Evolutionary conservation across 768 basidiomycete species (phyloP), one percentile per base, ranked within the genome.

Genomic region (Trichaptum fuscoviolaceum): DNA sequence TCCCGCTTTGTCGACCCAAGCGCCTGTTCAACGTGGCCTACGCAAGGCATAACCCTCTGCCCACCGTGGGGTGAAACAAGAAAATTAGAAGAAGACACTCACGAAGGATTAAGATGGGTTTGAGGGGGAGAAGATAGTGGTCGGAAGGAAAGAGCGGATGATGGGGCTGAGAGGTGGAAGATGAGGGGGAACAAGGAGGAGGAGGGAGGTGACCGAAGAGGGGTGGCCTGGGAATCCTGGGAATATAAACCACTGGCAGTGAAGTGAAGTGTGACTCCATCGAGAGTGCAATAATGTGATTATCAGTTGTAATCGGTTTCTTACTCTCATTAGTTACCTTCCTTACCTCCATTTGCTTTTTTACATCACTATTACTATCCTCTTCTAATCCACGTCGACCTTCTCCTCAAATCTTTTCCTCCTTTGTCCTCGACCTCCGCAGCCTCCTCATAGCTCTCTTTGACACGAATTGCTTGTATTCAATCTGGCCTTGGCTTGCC

Each of bases 81-180:
- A 52, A 52, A 52, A 8, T 30, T 52, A 12, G 20, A 20, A 52
- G 3, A 20, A 20, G 42, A 52, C 15, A 52, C 42, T 52, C 42
- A 52, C 42, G 42, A 15, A 52, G 42, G 42, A 52, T 52, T 52
- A 52, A 20, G 42, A 52, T 52, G 42, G 42, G 42, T 52, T 52
- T 52, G 59, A 61, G 59, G 59, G 59, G 30, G 59, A 25, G 24
- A 61, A 61, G 59, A 61, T 61, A 18, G 30, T 25, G 23, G 30
- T 6, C 30, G 59, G 24, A 61, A 61, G 24, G 24, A 25, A 23
- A 61, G 59, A 61, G 59, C 25, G 59, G 59, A 61, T 61, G 59
- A 34, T 25, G 59, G 59, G 59, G 24, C 59, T 7, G 59, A 25
- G 24, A 61, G 59, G 30, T 34, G 24, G 59, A 61, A 34, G 59